Evolutionary conservation across 1,139 yeast species (phyloP).

Genomic region (Candida sp.): DNA sequence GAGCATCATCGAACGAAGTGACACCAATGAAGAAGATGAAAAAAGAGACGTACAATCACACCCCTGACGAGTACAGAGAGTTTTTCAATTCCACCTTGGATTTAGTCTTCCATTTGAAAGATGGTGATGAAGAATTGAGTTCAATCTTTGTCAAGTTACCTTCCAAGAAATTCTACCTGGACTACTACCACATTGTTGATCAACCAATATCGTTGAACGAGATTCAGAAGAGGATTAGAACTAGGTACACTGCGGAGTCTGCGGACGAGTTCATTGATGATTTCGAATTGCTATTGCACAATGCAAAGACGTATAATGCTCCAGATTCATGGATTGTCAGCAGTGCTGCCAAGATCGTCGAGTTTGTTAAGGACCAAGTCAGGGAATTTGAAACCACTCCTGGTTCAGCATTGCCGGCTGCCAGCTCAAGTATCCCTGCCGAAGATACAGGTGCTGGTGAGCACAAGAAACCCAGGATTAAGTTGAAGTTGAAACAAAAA

Average conservation of each 20-base stretch:
- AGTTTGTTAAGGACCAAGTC: conserved; percentile 48
- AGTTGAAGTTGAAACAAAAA: conserved; percentile 15
- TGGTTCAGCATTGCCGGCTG: conserved; percentile 1
- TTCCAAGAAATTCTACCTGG: conserved; percentile 77
- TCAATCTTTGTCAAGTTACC: conserved; percentile 73
- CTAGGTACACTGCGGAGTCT: conserved; percentile 31
- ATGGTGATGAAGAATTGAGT: conserved; percentile 37
- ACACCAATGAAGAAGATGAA: conserved; percentile 16
- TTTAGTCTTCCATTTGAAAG: conserved; percentile 29
- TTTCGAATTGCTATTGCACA: conserved; percentile 58
- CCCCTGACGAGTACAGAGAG: conserved; percentile 26
- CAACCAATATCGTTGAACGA: conserved; percentile 75
- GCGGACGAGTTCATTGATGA: conserved; percentile 54
- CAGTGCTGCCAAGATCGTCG: conserved; percentile 50
- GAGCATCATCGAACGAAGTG: conserved; percentile 8
- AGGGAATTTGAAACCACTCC: conserved; percentile 25
- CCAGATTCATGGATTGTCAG: conserved; percentile 64
- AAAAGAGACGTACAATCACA: conserved; percentile 14
- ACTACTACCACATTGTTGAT: conserved; percentile 69
- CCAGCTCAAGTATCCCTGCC: neutral
- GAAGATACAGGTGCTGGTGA: neutral
- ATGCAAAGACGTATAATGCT: conserved; percentile 67
- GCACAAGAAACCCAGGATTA: conserved; percentile 14
- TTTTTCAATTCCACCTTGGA: conserved; percentile 32
- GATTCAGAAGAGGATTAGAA: conserved; percentile 51